These are phyloP conservation scores for Haplographium delicatum DNA, from an alignment of 495 filamentous ascomycete genomes.

Conservation along the genomic window DNA sequence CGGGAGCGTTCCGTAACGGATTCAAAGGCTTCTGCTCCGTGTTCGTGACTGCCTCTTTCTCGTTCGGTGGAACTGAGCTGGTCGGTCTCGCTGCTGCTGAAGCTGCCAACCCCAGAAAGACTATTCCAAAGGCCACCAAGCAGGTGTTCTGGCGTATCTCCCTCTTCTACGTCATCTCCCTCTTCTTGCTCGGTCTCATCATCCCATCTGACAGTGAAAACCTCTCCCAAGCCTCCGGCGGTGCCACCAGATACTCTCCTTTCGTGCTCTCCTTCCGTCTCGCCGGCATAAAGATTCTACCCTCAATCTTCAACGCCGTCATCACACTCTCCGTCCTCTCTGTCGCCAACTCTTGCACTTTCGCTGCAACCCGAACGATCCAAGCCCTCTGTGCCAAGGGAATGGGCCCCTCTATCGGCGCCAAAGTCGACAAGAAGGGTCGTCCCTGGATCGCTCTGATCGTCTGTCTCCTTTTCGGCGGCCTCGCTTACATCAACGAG, in stretches of 20 bases:
- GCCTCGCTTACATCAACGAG: conserved; percentile 50
- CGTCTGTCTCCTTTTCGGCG: conserved; percentile 47
- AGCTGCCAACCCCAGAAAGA: conserved; percentile 67
- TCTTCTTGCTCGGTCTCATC: conserved; percentile 57
- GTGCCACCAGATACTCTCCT: conserved; percentile 53
- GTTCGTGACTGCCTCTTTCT: conserved; percentile 61
- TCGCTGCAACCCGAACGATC: conserved; percentile 56
- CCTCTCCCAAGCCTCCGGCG: conserved; percentile 27
- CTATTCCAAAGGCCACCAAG: conserved; percentile 71
- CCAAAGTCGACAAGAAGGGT: conserved; percentile 52
- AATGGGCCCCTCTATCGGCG: conserved; percentile 52
- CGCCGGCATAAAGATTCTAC: conserved; percentile 59
- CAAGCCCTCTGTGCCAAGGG: conserved; percentile 50
- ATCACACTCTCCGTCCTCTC: conserved; percentile 55
- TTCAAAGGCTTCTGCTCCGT: conserved; percentile 65
- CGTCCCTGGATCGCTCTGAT: conserved; percentile 49
- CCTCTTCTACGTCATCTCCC: conserved; percentile 70
- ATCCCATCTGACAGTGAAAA: conserved; percentile 30
- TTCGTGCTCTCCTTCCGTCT: conserved; percentile 62
- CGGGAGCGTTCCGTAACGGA: conserved; percentile 59
- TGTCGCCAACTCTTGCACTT: conserved; percentile 60
- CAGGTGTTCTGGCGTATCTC: conserved; percentile 83
- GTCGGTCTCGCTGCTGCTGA: conserved; percentile 76
- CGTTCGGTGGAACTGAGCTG: conserved; percentile 66
- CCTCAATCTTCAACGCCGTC: conserved; percentile 65